A percentile compares a stretch with the other conserved stretches of the same genome.
Conservation (phyloP, 139 green algal genomes). For the Zygnema cylindricum region DNA sequence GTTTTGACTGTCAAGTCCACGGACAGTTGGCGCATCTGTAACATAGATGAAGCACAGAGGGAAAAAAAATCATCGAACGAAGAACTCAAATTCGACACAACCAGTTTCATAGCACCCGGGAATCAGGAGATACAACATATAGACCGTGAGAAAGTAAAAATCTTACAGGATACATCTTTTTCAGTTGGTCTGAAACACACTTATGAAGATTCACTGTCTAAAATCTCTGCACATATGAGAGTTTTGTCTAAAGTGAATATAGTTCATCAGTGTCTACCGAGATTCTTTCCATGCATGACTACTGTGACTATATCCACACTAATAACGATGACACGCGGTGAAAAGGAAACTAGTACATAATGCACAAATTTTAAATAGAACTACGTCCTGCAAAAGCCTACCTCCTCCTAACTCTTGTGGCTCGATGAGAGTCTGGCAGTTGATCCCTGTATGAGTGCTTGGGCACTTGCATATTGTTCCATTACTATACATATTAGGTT, state of each 20-base stretch:
- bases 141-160: no score
- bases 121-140: no score
- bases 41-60: no score
- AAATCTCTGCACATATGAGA: no score
- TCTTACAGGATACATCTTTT: no score
- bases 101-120: no score
- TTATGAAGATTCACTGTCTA: no score
- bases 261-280: neutral
- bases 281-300: neutral
- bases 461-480: conserved; percentile 57
- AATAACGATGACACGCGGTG: neutral
- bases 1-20: neutral
- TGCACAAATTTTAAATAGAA: neutral
- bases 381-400: conserved; percentile 20
- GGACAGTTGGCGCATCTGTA: neutral
- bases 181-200: no score
- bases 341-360: neutral
- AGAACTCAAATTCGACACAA: no score
- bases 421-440: conserved; percentile 51
- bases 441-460: conserved; percentile 42
- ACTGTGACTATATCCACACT: neutral
- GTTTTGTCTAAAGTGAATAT: no score
- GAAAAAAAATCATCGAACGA: no score
- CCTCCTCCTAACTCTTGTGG: conserved; percentile 34
- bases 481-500: conserved; percentile 15